Percentiles rank a stretch among this genome's conserved stretches.
phyloP scores from a whole-genome alignment of 1,139 yeast species.

The Pichia sp. region DNA sequence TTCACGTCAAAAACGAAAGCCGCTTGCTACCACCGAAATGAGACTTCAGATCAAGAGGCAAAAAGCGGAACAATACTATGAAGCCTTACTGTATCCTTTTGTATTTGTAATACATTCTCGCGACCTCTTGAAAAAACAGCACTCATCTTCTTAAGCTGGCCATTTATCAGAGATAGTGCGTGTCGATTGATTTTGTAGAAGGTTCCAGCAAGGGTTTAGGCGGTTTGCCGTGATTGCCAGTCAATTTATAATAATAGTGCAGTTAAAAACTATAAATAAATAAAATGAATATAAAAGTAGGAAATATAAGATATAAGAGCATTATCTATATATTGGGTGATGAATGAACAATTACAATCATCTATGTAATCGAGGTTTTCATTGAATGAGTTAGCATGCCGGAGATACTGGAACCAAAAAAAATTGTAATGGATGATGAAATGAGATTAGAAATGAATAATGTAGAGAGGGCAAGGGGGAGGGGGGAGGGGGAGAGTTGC shows the following conservation, averaged over 20 bases:
- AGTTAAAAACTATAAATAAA: constrained; percentile 1
- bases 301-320: constrained; percentile 1
- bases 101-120: no score
- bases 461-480: not conserved
- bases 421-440: not conserved
- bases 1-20: no score
- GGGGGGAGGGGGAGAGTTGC: constrained; percentile 3
- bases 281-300: not conserved
- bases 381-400: not conserved
- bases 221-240: not conserved
- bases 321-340: not conserved
- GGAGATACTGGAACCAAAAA: not conserved
- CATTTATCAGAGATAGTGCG: no score
- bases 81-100: no score
- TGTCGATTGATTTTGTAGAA: no score
- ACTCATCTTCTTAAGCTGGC: no score
- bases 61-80: no score
- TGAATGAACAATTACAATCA: not conserved
- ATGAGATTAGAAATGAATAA: not conserved
- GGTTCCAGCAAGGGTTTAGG: no score
- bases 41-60: no score
- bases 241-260: not conserved
- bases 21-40: no score
- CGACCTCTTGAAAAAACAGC: no score
- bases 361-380: not conserved